Base-by-base conservation (phyloP, 441 rosid species). In the Syzygium malaccense region DNA sequence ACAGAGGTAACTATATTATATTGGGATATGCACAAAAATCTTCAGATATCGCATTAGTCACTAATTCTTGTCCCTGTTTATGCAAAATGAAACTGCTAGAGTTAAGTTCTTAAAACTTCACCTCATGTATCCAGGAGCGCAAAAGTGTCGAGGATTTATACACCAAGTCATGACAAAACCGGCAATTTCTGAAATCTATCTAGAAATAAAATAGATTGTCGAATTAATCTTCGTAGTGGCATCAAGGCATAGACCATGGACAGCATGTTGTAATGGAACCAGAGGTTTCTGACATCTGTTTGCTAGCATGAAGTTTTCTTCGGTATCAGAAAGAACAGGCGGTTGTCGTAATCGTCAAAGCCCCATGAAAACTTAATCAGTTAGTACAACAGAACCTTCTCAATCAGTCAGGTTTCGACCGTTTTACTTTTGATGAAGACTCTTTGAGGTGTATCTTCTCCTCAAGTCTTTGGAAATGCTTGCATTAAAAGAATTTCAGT, bases 141-240 rank as follows among this genome's bases (percentile, higher is more conserved):
- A 75, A 37, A 71, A 71, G 49, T 1, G 51, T 75, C 0, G 2
- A 4, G 10, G 18, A 75, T 75, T 75, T 11, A 23, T 23, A 19
- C 0, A 2, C 80, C 37, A 33, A 19, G 8, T 37, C 83, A 41
- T 4, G 51, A 71, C 5, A 20, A 3, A 37, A 75, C 51, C n/a
- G 23, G 14, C n/a, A 41, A 75, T 23, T 75, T 75, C 51, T 0
- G 1, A 75, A 12, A 75, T 23, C 80, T 37, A 33, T 20, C 83
- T 25, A 75, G 51, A 75, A 41, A 41, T 23, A 41, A 75, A 12
- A 14, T 75, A 37, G 51, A 75, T 41, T 23, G n/a, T 75, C n/a
- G 0, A 75, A 75, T 41, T 41, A 41, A 23, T 12, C 51, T 71
- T 37, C 3, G 0, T 15, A 2, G 51, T 11, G 1, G 51, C n/a